Percentiles rank a stretch among this genome's conserved stretches.
Evolutionary conservation across 257 asterid species (phyloP).

Genomic region (Leonotis leonurus): DNA sequence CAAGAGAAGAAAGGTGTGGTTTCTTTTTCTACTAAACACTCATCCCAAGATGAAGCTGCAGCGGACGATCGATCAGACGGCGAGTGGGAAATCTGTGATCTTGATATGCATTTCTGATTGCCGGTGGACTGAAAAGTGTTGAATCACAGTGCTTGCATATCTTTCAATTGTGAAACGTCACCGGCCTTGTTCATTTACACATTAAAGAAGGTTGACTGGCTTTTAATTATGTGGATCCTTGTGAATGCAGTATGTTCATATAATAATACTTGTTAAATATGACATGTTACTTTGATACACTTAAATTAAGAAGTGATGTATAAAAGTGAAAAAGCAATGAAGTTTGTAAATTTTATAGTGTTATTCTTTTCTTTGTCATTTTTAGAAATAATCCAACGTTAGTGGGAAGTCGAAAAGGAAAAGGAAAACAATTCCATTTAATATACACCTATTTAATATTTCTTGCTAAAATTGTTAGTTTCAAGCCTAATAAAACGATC

Average conservation of each 20-base stretch:
- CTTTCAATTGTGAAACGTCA: neutral
- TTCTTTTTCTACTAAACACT: neutral
- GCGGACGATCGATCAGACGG: conserved; percentile 35
- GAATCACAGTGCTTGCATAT: neutral
- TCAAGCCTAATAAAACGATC: no score
- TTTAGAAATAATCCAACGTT: no score
- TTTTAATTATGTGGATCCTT: neutral
- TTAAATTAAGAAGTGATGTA: no score
- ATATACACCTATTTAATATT: no score
- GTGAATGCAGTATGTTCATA: neutral
- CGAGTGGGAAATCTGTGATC: conserved; percentile 70
- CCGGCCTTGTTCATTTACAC: neutral
- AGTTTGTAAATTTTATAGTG: no score
- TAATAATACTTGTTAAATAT: no score
- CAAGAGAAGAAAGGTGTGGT: conserved; percentile 1
- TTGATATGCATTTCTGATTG: conserved; percentile 18
- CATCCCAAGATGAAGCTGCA: conserved; percentile 15
- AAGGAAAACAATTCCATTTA: no score
- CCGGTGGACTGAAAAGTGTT: neutral
- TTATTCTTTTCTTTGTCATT: no score
- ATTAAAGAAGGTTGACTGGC: neutral
- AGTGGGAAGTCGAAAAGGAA: no score
- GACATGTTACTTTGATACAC: no score
- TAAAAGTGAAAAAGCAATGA: no score
- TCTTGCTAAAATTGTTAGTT: no score